Evolutionary conservation across 306 rosid genomes (phyloP).

Genomic region (Cotoneaster glaucophyllus): DNA sequence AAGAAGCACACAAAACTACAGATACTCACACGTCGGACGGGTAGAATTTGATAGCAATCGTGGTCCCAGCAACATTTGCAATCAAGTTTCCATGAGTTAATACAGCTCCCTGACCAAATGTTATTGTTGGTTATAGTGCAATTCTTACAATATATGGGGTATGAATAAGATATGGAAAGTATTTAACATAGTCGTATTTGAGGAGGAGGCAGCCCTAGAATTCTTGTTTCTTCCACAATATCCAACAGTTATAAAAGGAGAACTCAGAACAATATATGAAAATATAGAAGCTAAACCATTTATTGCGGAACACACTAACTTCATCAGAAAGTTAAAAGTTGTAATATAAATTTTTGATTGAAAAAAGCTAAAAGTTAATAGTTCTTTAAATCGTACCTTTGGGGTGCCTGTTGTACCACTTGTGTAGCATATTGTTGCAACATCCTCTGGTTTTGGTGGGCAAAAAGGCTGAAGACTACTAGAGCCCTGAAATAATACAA

Average conservation of each 20-base stretch:
- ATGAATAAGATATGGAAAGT: background rate
- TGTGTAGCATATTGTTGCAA: conserved; percentile 92
- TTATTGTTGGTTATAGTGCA: conserved; percentile 20
- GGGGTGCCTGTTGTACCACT: conserved; percentile 99
- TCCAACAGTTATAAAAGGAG: background rate
- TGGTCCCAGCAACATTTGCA: conserved; percentile 80
- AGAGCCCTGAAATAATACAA: conserved; percentile 59
- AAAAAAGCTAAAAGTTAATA: conserved; percentile 12
- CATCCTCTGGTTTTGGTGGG: conserved; percentile 80
- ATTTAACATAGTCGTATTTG: background rate
- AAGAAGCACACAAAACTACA: conserved; percentile 6
- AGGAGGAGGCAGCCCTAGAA: background rate
- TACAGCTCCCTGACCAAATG: conserved; percentile 74
- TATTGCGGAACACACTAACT: background rate
- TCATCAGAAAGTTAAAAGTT: conserved; percentile 19
- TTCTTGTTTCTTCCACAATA: background rate
- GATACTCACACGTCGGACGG: conserved; percentile 82
- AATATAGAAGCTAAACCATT: background rate
- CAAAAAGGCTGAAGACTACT: conserved; percentile 66
- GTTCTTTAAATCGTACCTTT: conserved; percentile 42
- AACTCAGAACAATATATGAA: background rate
- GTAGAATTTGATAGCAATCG: conserved; percentile 38
- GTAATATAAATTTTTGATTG: background rate
- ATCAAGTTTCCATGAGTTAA: conserved; percentile 82
- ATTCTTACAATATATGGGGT: conserved; percentile 3